phyloP scores from a whole-genome alignment of 768 basidiomycete species.

The Nevesoporus exiguus region DNA sequence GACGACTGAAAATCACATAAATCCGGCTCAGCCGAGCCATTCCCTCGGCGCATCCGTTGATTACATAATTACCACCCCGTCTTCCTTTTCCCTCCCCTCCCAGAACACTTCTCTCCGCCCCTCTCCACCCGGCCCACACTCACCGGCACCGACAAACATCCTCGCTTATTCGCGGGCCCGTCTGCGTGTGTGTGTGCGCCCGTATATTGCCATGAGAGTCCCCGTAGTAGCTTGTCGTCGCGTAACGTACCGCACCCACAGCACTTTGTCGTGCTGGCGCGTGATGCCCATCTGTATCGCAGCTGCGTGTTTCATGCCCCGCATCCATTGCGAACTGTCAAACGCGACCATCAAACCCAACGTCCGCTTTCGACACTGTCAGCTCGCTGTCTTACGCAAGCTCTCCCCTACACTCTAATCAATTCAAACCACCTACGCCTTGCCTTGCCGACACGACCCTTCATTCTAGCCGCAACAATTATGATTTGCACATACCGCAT shows the following conservation, averaged over 20 bases:
- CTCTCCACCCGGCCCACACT: neutral
- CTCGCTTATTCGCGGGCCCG: slow-evolving; percentile 2
- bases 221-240: neutral
- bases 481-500: neutral
- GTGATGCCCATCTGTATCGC: too few species aligned
- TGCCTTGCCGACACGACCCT: slow-evolving; percentile 15
- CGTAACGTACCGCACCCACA: too few species aligned
- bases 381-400: neutral
- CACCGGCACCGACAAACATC: slow-evolving; percentile 5
- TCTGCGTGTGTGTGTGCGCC: neutral
- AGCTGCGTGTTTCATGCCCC: neutral
- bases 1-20: neutral
- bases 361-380: too few species aligned
- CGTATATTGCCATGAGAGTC: slow-evolving; percentile 8
- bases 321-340: neutral
- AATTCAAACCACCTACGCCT: neutral
- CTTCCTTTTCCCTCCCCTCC: neutral
- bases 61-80: neutral
- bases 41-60: slow-evolving; percentile 2
- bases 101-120: neutral
- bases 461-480: slow-evolving; percentile 1
- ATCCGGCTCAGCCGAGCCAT: slow-evolving; percentile 16
- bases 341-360: too few species aligned
- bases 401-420: neutral
- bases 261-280: too few species aligned